A percentile compares a stretch with the other conserved stretches of the same genome.
Conservation (phyloP, 1,284 basidiomycete species). For the Pyrrhoderma noxium region DNA sequence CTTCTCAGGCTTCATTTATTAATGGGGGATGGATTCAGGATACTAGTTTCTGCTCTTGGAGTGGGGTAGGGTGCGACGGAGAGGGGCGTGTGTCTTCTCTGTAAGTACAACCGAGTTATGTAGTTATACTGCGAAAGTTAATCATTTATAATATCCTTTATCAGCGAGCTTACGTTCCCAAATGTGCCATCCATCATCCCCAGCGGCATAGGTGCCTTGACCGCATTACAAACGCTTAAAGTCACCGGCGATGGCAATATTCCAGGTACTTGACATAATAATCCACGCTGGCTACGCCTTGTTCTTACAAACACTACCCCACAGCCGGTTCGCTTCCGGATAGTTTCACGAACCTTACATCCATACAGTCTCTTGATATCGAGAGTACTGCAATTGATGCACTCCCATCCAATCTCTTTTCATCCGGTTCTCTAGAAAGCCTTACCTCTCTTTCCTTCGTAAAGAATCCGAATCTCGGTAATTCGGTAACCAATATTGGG, state of each 20-base stretch:
- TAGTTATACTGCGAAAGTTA: not conserved
- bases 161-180: slow-evolving; percentile 40
- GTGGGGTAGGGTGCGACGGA: slow-evolving; percentile 38
- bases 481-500: slow-evolving; percentile 34
- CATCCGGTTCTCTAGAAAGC: slow-evolving; percentile 25
- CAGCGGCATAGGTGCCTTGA: slow-evolving; percentile 36
- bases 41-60: slow-evolving; percentile 42
- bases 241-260: slow-evolving; percentile 37
- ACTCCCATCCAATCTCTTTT: slow-evolving; percentile 32
- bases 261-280: slow-evolving; percentile 27
- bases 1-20: slow-evolving; percentile 33
- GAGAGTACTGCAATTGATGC: slow-evolving; percentile 39
- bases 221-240: slow-evolving; percentile 32
- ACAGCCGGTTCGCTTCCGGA: slow-evolving; percentile 31
- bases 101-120: slow-evolving; percentile 29
- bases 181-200: slow-evolving; percentile 41
- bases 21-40: slow-evolving; percentile 43
- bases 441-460: slow-evolving; percentile 37
- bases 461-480: slow-evolving; percentile 39
- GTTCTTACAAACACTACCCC: slow-evolving; percentile 23
- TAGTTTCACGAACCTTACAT: slow-evolving; percentile 33
- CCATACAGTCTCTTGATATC: slow-evolving; percentile 35
- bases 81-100: slow-evolving; percentile 36
- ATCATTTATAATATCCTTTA: not conserved
- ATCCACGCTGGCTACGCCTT: slow-evolving; percentile 1